Evolutionary conservation across 768 basidiomycete genomes (phyloP).

Genomic region (Boletus tylopilopsis): DNA sequence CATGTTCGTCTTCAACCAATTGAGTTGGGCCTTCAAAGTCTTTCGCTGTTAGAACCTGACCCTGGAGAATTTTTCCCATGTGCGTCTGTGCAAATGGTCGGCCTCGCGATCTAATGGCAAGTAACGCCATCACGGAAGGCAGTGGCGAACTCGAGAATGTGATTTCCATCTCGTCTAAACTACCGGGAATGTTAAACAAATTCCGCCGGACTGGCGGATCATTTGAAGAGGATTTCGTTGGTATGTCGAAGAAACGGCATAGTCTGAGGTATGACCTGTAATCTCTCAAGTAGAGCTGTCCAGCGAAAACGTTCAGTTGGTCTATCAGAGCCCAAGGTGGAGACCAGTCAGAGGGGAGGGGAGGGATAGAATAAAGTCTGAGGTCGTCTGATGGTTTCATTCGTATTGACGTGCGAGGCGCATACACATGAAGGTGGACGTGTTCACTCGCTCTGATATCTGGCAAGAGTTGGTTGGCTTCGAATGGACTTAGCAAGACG

Average conservation of each 20-base stretch:
- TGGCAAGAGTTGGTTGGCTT: slow-evolving; percentile 37
- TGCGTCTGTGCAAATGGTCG: not conserved
- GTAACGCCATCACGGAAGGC: slow-evolving; percentile 16
- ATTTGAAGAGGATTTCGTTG: not conserved
- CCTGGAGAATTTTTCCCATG: not conserved
- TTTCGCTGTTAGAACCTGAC: not conserved
- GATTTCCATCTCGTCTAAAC: slow-evolving; percentile 1
- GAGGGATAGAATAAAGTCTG: slow-evolving; percentile 4
- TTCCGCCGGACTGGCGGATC: not conserved
- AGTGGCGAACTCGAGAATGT: slow-evolving; percentile 34
- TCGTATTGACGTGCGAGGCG: slow-evolving; percentile 32
- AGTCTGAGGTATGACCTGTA: slow-evolving; percentile 12
- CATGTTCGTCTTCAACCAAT: too few relatives aligned
- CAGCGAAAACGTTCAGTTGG: too few relatives aligned
- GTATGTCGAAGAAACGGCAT: slow-evolving; percentile 23
- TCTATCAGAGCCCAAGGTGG: not conserved
- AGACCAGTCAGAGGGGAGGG: not conserved
- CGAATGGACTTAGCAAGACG: slow-evolving; percentile 14
- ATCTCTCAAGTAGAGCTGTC: too few relatives aligned
- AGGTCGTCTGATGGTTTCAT: slow-evolving; percentile 36
- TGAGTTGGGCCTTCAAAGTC: not conserved
- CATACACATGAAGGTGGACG: slow-evolving; percentile 38
- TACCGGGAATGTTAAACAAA: slow-evolving; percentile 2
- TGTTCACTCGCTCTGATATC: slow-evolving; percentile 30
- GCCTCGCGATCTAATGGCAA: slow-evolving; percentile 18